Conservation (phyloP, 1,139 yeast species). For the Debaryomycetaceae sp. region DNA sequence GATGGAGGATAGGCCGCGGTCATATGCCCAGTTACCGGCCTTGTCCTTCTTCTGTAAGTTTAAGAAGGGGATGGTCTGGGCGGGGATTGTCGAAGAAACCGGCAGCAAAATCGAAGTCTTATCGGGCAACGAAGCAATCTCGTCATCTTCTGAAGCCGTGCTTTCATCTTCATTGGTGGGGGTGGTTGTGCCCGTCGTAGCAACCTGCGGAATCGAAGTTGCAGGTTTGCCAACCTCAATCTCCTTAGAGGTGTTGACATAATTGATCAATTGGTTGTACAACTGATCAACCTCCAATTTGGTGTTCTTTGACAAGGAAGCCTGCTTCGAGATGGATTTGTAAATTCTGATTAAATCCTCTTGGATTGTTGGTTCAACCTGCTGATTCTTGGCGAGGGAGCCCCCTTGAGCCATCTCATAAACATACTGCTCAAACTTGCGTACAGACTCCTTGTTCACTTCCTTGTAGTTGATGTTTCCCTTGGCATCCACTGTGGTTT, state of each 20-base stretch:
- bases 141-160: conserved; percentile 55
- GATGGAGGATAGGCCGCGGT: conserved; percentile 66
- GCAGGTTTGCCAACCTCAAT: conserved; percentile 50
- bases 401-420: conserved; percentile 97
- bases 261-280: conserved; percentile 72
- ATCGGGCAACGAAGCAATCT: conserved; percentile 79
- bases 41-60: conserved; percentile 76
- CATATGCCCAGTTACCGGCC: conserved; percentile 80
- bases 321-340: conserved; percentile 73
- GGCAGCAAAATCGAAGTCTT: conserved; percentile 66
- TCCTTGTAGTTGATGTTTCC: conserved; percentile 86
- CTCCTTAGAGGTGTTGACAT: conserved; percentile 66
- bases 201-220: conserved; percentile 37
- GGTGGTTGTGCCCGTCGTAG: conserved; percentile 35
- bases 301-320: conserved; percentile 54
- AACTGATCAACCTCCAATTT: conserved; percentile 75
- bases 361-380: conserved; percentile 62
- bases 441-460: conserved; percentile 81
- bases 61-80: conserved; percentile 91
- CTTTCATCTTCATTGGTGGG: conserved; percentile 48
- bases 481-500: conserved; percentile 80
- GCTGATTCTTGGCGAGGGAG: conserved; percentile 59
- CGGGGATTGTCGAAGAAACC: conserved; percentile 68
- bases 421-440: conserved; percentile 94
- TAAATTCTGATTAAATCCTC: conserved; percentile 84